Conservation (phyloP, 805 yeast species). For the Kurtzmaniella fragi region DNA sequence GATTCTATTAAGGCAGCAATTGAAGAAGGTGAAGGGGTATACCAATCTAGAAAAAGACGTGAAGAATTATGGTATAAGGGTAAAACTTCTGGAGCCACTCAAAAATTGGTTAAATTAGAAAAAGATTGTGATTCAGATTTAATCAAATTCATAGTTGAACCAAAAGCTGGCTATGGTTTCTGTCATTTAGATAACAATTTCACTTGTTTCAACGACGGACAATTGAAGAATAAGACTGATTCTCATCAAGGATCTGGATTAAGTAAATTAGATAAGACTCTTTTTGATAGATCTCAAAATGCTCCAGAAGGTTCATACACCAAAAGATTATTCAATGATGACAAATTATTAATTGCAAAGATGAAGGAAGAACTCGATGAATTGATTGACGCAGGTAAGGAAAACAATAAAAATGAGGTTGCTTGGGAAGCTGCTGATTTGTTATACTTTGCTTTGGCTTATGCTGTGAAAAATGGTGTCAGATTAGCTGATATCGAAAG, state of each 20-base stretch:
- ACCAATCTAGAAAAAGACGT: slow-evolving; percentile 74
- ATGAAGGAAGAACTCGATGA: slow-evolving; percentile 96
- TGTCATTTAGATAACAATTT: slow-evolving; percentile 75
- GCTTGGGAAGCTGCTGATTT: slow-evolving; percentile 98
- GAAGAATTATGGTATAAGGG: slow-evolving; percentile 97
- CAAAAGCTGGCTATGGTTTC: slow-evolving; percentile 75
- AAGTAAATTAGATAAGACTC: slow-evolving; percentile 58
- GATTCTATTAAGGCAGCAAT: slow-evolving; percentile 82
- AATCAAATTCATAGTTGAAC: slow-evolving; percentile 79
- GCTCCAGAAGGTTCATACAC: slow-evolving; percentile 97
- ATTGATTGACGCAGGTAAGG: slow-evolving; percentile 69
- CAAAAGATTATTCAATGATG: slow-evolving; percentile 77
- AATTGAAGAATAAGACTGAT: slow-evolving; percentile 20
- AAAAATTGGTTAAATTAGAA: slow-evolving; percentile 59
- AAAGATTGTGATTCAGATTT: slow-evolving; percentile 93
- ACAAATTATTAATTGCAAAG: slow-evolving; percentile 71
- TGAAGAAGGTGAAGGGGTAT: slow-evolving; percentile 79
- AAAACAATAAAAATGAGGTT: slow-evolving; percentile 39
- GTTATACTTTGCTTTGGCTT: slow-evolving; percentile 49
- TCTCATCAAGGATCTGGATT: slow-evolving; percentile 60
- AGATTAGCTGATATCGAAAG: slow-evolving; percentile 74
- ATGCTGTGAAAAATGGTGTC: slow-evolving; percentile 68
- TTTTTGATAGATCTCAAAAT: slow-evolving; percentile 52
- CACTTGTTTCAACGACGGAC: slow-evolving; percentile 66
- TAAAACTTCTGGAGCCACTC: slow-evolving; percentile 93